Percentiles rank a stretch among this genome's conserved stretches.
phyloP scores from a whole-genome alignment of 2,329 filamentous ascomycete species.

The Penicillium digitatum region DNA sequence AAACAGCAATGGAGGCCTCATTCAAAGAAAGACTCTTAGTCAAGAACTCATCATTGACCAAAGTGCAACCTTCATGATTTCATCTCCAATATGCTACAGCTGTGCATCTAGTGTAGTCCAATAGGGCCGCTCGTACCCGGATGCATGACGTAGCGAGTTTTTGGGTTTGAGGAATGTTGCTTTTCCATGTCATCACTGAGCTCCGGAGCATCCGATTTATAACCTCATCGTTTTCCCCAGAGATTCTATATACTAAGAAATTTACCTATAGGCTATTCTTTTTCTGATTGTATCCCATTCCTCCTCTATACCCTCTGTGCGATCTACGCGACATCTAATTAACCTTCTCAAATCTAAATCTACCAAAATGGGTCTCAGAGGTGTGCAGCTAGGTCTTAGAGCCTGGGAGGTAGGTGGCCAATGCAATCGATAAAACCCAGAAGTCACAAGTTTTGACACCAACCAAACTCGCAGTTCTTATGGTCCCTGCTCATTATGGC shows the following conservation, averaged over 20 bases:
- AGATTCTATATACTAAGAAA: not conserved
- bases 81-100: not conserved
- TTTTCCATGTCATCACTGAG: constrained; percentile 30
- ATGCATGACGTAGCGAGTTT: constrained; percentile 34
- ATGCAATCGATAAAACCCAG: not conserved
- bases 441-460: not conserved
- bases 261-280: not conserved
- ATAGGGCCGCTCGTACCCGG: constrained; percentile 16
- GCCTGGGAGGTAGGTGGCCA: constrained; percentile 37
- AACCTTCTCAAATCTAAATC: constrained; percentile 3
- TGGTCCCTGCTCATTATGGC: constrained; percentile 59
- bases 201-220: constrained; percentile 32
- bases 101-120: not conserved
- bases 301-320: not conserved
- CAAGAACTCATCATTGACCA: constrained; percentile 14
- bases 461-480: constrained; percentile 48
- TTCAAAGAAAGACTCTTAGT: not conserved
- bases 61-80: constrained; percentile 10
- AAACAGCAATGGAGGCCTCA: not conserved
- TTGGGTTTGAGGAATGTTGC: constrained; percentile 10
- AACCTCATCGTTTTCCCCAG: constrained; percentile 15
- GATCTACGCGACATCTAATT: constrained; percentile 8
- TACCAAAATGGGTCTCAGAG: constrained; percentile 25
- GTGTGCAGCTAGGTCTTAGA: constrained; percentile 31
- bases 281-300: not conserved